Percentiles rank a stretch among this genome's conserved stretches.
phyloP scores from a whole-genome alignment of 2,329 filamentous ascomycete genomes.

The Onygenales sp. region DNA sequence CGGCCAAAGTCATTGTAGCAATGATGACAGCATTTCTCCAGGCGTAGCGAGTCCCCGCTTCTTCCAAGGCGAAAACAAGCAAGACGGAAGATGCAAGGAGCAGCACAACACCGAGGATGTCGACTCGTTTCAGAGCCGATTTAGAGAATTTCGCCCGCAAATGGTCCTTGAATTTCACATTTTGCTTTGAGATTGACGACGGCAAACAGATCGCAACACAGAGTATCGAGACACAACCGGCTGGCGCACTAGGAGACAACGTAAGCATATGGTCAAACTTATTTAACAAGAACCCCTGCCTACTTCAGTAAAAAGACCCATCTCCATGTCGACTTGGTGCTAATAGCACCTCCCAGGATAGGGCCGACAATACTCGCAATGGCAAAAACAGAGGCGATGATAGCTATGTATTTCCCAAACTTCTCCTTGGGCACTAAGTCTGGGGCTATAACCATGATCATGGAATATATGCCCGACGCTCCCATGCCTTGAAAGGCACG shows the following conservation, averaged over 20 bases:
- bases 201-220: constrained; percentile 2
- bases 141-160: not conserved
- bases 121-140: constrained; percentile 7
- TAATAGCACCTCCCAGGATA: constrained; percentile 15
- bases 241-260: not conserved
- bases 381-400: constrained; percentile 8
- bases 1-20: constrained; percentile 3
- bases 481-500: constrained; percentile 21
- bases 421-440: constrained; percentile 12
- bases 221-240: constrained; percentile 6
- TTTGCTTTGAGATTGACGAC: constrained; percentile 1
- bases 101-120: constrained; percentile 22
- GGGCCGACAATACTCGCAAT: constrained; percentile 10
- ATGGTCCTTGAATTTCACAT: not conserved
- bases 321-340: constrained; percentile 11
- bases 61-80: constrained; percentile 12
- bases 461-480: constrained; percentile 16
- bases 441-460: constrained; percentile 13
- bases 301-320: constrained; percentile 15
- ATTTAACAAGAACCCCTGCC: not conserved
- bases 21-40: constrained; percentile 10
- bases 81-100: constrained; percentile 10
- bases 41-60: constrained; percentile 7
- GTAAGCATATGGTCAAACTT: not conserved
- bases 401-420: constrained; percentile 5